A percentile compares a stretch with the other conserved stretches of the same genome.
phyloP scores from a whole-genome alignment of 2,329 filamentous ascomycete genomes.

The Boeremia exigua region DNA sequence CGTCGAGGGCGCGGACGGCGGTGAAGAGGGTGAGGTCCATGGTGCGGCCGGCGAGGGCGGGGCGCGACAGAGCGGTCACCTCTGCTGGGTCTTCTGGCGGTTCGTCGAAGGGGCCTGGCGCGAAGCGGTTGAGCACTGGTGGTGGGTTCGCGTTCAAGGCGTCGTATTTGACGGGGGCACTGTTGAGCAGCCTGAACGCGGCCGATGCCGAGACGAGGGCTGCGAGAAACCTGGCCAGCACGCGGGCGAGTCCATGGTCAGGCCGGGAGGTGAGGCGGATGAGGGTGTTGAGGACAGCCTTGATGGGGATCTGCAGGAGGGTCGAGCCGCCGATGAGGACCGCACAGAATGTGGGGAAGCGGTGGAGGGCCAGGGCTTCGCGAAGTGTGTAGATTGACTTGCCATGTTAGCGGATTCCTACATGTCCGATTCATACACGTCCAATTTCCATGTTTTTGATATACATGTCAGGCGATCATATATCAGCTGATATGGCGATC shows the following conservation, averaged over 20 bases:
- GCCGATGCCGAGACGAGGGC: constrained; percentile 58
- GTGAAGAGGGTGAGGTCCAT: constrained; percentile 85
- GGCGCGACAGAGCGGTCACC: constrained; percentile 17
- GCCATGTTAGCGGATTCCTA: no score
- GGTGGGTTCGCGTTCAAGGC: background rate
- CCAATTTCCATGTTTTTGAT: no score
- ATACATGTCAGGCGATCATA: no score
- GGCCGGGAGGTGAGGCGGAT: constrained; percentile 12
- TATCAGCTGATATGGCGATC: no score
- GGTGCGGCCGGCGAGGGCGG: constrained; percentile 69
- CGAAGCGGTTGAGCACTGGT: constrained; percentile 16
- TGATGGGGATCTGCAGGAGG: constrained; percentile 49
- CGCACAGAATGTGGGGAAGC: constrained; percentile 61
- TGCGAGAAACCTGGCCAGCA: constrained; percentile 50
- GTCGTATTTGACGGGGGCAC: constrained; percentile 28
- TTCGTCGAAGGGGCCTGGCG: constrained; percentile 33
- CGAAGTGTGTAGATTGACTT: constrained; percentile 40
- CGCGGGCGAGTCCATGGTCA: background rate
- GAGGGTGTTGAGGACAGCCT: constrained; percentile 12
- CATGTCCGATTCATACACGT: no score
- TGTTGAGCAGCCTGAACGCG: constrained; percentile 58
- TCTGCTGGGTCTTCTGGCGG: constrained; percentile 28
- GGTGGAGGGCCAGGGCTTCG: constrained; percentile 51
- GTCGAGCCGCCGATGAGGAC: constrained; percentile 60
- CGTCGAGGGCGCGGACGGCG: constrained; percentile 73